A percentile compares a stretch with the other conserved stretches of the same genome.
phyloP scores from a whole-genome alignment of 352 stramenopile genomes.

The Phytophthora sojae region DNA sequence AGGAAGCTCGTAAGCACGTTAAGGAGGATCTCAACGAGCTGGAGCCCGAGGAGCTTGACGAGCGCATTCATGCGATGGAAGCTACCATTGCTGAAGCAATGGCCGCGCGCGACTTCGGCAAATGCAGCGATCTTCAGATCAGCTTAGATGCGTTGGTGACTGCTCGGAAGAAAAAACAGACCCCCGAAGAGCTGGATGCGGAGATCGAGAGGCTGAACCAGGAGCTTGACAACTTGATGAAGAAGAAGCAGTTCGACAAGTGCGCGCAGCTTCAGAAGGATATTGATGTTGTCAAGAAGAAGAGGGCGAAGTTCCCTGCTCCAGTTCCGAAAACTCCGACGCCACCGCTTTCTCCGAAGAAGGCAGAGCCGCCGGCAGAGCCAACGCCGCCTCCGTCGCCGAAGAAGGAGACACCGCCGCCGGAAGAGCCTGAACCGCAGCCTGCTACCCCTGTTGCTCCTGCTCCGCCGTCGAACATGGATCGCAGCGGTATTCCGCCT shows the following conservation, averaged over 20 bases:
- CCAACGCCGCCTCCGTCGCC: constrained; percentile 32
- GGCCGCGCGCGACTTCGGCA: constrained; percentile 81
- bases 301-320: constrained; percentile 63
- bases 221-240: constrained; percentile 73
- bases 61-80: constrained; percentile 79
- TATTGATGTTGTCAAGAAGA: constrained; percentile 83
- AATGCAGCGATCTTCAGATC: constrained; percentile 73
- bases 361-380: constrained; percentile 40
- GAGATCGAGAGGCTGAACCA: constrained; percentile 80
- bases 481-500: constrained; percentile 36
- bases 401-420: constrained; percentile 27
- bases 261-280: constrained; percentile 87
- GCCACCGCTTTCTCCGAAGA: constrained; percentile 41
- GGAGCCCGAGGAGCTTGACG: constrained; percentile 82
- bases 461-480: constrained; percentile 43
- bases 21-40: constrained; percentile 90
- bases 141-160: constrained; percentile 74
- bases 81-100: constrained; percentile 76
- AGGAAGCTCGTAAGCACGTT: constrained; percentile 76
- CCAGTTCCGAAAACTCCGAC: constrained; percentile 39
- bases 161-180: constrained; percentile 89
- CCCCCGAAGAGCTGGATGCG: constrained; percentile 79
- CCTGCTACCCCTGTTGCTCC: constrained; percentile 17
- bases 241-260: constrained; percentile 88
- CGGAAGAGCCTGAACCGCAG: constrained; percentile 23